Evolutionary conservation across 345 rosid genomes (phyloP).

Genomic region (Noccaea caerulescens): DNA sequence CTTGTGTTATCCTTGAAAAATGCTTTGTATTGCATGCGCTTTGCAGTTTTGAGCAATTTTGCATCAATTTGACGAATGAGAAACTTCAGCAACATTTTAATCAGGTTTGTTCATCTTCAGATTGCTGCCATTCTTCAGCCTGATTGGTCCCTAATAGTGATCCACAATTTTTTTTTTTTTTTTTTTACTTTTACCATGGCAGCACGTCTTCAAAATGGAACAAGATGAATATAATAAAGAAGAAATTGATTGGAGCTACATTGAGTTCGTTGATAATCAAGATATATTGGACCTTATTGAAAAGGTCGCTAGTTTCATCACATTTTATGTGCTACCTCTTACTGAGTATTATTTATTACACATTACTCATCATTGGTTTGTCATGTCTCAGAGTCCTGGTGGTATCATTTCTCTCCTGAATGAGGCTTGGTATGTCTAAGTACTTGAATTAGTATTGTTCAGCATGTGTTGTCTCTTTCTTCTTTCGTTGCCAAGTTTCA

Average conservation of each 20-base stretch:
- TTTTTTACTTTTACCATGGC: conserved; percentile 25
- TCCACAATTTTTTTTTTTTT: conserved; percentile 28
- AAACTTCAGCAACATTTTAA: conserved; percentile 99
- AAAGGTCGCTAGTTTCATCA: conserved; percentile 61
- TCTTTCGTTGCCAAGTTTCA: conserved; percentile 29
- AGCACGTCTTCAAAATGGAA: conserved; percentile 99
- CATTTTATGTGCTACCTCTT: conserved; percentile 22
- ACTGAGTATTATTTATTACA: conserved; percentile 11
- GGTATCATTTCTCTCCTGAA: conserved; percentile 95
- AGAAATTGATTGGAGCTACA: conserved; percentile 98
- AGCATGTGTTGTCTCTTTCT: conserved; percentile 19
- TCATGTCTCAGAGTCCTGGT: conserved; percentile 79
- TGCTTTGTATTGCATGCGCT: conserved; percentile 37
- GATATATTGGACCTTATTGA: conserved; percentile 96
- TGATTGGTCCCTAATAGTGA: conserved; percentile 33
- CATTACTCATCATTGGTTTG: conserved; percentile 26
- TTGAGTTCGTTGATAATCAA: conserved; percentile 94
- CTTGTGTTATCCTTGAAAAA: conserved; percentile 31
- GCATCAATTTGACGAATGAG: conserved; percentile 98
- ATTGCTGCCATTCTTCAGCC: conserved; percentile 31
- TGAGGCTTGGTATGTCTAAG: conserved; percentile 86
- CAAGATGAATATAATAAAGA: conserved; percentile 98
- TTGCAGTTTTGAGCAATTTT: conserved; percentile 98
- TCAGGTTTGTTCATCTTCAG: conserved; percentile 61
- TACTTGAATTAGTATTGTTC: conserved; percentile 30